Conservation (phyloP, 2,329 filamentous ascomycete genomes). For the Aspergillus transmontanensis region DNA sequence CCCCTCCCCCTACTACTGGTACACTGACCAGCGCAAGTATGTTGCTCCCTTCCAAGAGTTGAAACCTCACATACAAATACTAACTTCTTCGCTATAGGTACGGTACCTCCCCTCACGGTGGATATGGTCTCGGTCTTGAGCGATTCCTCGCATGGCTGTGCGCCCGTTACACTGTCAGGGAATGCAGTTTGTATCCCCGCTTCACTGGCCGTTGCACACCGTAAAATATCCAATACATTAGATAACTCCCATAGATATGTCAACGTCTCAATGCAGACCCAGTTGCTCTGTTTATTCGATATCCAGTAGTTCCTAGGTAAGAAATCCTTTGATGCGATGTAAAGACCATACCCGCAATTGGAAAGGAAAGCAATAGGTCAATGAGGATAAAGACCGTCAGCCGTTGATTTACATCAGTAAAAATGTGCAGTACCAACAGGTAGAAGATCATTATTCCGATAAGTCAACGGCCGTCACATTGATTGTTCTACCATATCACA, state of each 20-base stretch:
- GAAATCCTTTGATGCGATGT: not conserved
- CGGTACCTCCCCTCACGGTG: constrained; percentile 87
- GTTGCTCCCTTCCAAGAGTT: constrained; percentile 39
- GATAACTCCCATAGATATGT: constrained; percentile 9
- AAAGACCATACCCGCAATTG: not conserved
- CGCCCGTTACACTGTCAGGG: constrained; percentile 66
- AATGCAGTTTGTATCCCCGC: constrained; percentile 56
- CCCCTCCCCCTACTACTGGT: constrained; percentile 92
- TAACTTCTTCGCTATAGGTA: constrained; percentile 59
- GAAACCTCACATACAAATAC: constrained; percentile 1
- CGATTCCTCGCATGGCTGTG: constrained; percentile 72
- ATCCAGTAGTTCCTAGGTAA: not conserved
- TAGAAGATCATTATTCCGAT: not conserved
- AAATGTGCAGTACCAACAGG: not conserved
- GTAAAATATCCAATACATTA: constrained; percentile 26
- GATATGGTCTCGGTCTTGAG: constrained; percentile 91
- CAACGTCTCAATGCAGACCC: not conserved
- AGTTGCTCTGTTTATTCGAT: not conserved
- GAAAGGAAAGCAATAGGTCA: not conserved
- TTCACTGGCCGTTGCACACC: constrained; percentile 55
- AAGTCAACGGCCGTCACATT: not conserved
- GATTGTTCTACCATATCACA: not conserved
- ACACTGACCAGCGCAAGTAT: constrained; percentile 94
- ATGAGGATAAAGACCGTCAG: not conserved
- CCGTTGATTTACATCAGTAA: not conserved